Evolutionary conservation across 495 filamentous ascomycete species (phyloP).

Genomic region (Viridothelium virens): DNA sequence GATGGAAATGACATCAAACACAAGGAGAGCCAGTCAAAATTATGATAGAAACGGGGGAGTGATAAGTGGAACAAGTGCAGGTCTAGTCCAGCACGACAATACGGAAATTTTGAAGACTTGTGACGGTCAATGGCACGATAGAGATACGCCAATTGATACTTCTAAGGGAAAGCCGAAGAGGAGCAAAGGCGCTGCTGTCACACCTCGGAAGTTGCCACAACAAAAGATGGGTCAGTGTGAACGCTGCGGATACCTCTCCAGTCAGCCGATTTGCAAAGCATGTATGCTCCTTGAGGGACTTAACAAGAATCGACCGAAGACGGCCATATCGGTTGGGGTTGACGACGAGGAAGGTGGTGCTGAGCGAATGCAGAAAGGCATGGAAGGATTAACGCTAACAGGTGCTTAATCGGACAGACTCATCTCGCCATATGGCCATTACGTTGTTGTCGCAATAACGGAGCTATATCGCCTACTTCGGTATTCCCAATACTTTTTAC

Average conservation of each 20-base stretch:
- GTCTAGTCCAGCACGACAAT: not conserved
- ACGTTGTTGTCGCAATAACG: too few relatives aligned
- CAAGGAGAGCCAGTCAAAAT: not conserved
- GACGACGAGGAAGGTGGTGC: slow-evolving; percentile 3
- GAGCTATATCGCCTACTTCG: too few relatives aligned
- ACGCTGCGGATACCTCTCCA: slow-evolving; percentile 90
- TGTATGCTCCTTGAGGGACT: slow-evolving; percentile 83
- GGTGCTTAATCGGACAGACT: not conserved
- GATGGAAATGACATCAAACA: slow-evolving; percentile 51
- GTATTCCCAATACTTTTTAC: too few relatives aligned
- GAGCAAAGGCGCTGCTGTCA: slow-evolving; percentile 12
- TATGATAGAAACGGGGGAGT: not conserved
- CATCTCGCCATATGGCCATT: too few relatives aligned
- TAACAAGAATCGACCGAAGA: slow-evolving; percentile 83
- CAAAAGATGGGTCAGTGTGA: slow-evolving; percentile 81
- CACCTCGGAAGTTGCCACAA: slow-evolving; percentile 37
- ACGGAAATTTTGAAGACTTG: not conserved
- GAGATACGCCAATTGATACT: slow-evolving; percentile 3
- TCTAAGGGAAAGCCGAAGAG: slow-evolving; percentile 20
- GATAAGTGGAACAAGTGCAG: not conserved
- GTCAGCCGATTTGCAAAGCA: slow-evolving; percentile 90
- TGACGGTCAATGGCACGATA: slow-evolving; percentile 18
- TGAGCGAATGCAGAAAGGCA: slow-evolving; percentile 4
- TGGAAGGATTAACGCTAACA: not conserved
- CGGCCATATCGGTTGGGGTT: slow-evolving; percentile 29